These are phyloP conservation scores for Coemansia erecta DNA, from an alignment of 192 early-diverging fungal species.

Conservation along the genomic window DNA sequence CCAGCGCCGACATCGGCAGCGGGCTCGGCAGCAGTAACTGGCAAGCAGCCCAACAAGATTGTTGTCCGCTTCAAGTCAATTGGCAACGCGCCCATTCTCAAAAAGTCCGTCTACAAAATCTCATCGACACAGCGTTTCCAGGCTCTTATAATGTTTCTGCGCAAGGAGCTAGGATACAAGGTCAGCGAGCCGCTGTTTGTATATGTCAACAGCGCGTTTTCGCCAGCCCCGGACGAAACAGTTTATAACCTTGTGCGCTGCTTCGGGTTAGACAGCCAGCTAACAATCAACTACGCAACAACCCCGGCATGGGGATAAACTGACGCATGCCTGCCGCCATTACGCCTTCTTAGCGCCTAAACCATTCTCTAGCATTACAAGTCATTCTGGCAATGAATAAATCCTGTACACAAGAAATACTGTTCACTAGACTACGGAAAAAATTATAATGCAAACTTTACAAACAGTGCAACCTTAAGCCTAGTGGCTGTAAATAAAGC, in stretches of 20 bases:
- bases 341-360: not conserved
- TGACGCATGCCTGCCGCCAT: not conserved
- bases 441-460: not conserved
- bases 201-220: slow-evolving; percentile 92
- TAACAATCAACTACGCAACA: slow-evolving; percentile 91
- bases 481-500: not conserved
- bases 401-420: not conserved
- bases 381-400: not conserved
- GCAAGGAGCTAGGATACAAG: slow-evolving; percentile 77
- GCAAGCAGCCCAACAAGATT: slow-evolving; percentile 51
- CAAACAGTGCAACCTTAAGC: not conserved
- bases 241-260: slow-evolving; percentile 80
- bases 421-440: not conserved
- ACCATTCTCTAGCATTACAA: not conserved
- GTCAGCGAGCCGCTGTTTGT: slow-evolving; percentile 79
- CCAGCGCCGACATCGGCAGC: slow-evolving; percentile 7
- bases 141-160: slow-evolving; percentile 79
- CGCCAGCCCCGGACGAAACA: slow-evolving; percentile 89
- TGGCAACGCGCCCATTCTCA: slow-evolving; percentile 88
- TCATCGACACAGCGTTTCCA: slow-evolving; percentile 80
- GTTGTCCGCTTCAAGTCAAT: slow-evolving; percentile 81
- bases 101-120: slow-evolving; percentile 83
- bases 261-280: slow-evolving; percentile 75
- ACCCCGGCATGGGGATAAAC: slow-evolving; percentile 86
- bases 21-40: slow-evolving; percentile 9